A percentile compares a stretch with the other conserved stretches of the same genome.
phyloP scores from a whole-genome alignment of 768 basidiomycete genomes.

The Trametes meyenii region DNA sequence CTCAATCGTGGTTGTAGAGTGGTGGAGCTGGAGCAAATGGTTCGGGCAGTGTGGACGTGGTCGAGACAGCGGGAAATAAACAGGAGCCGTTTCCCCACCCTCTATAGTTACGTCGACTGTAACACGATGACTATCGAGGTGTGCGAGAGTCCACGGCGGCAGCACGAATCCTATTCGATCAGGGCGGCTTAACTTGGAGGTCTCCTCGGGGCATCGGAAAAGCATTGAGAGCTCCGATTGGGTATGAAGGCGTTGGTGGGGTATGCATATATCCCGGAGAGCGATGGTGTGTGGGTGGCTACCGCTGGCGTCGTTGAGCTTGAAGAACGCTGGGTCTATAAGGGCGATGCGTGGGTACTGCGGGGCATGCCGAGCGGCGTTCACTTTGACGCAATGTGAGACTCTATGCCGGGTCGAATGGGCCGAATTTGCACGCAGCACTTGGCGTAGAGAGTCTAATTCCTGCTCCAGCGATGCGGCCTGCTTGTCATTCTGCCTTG shows the following conservation, averaged over 20 bases:
- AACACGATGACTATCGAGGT: no score
- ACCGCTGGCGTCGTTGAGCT: no score
- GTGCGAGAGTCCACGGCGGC: neutral
- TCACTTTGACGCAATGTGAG: neutral
- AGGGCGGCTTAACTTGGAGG: no score
- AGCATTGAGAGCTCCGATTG: neutral
- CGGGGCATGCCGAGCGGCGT: neutral
- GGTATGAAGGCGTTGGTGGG: neutral
- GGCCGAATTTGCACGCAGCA: neutral
- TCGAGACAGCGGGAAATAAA: no score
- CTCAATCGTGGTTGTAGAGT: no score
- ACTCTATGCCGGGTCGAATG: no score
- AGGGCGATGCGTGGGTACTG: neutral
- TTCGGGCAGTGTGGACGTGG: no score
- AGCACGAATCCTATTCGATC: no score
- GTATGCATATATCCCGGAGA: neutral
- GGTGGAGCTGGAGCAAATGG: no score
- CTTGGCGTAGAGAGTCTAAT: no score
- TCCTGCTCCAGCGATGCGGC: neutral
- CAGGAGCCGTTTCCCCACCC: no score
- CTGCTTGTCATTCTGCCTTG: neutral
- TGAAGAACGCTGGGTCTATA: neutral
- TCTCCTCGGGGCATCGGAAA: neutral
- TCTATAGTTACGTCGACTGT: no score
- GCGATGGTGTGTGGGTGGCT: neutral